These are phyloP conservation scores for Poronia punctata DNA, from an alignment of 495 filamentous ascomycete species.

Conservation along the genomic window DNA sequence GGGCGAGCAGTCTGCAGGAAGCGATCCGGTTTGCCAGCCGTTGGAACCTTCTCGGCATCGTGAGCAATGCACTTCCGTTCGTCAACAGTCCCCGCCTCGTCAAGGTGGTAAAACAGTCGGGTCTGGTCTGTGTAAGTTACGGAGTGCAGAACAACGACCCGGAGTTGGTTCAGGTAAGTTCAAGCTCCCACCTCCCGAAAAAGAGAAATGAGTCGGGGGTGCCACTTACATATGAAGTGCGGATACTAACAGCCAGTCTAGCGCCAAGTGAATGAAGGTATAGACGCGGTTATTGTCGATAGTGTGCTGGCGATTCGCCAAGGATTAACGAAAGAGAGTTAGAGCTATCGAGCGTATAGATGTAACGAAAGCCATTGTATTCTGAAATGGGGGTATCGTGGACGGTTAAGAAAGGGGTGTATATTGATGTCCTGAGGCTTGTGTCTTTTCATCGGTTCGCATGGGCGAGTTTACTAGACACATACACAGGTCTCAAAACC, in stretches of 20 bases:
- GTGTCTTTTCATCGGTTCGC: no score
- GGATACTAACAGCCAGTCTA: slow-evolving; percentile 32
- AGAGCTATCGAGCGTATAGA: no score
- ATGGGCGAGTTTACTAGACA: no score
- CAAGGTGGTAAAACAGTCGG: slow-evolving; percentile 89
- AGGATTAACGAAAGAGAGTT: slow-evolving; percentile 33
- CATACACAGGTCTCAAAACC: no score
- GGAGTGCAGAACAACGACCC: slow-evolving; percentile 82
- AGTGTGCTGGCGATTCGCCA: slow-evolving; percentile 71
- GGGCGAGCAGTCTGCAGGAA: slow-evolving; percentile 90
- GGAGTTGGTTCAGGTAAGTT: slow-evolving; percentile 72
- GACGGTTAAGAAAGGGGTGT: no score
- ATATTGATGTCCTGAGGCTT: no score
- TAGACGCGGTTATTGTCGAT: slow-evolving; percentile 96
- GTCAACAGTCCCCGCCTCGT: slow-evolving; percentile 86
- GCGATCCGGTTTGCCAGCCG: slow-evolving; percentile 86
- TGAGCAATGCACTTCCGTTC: slow-evolving; percentile 74
- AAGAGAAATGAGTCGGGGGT: no score
- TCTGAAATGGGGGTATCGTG: no score
- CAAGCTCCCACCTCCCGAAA: no score
- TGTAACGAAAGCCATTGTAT: no score
- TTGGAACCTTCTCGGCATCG: slow-evolving; percentile 93
- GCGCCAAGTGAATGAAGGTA: slow-evolving; percentile 89
- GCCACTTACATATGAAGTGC: no score
- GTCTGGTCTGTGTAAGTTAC: slow-evolving; percentile 94